Evolutionary conservation across 345 rosid genomes (phyloP), one percentile per base, ranked within the genome.

Genomic region (Rhodamnia rubescens): DNA sequence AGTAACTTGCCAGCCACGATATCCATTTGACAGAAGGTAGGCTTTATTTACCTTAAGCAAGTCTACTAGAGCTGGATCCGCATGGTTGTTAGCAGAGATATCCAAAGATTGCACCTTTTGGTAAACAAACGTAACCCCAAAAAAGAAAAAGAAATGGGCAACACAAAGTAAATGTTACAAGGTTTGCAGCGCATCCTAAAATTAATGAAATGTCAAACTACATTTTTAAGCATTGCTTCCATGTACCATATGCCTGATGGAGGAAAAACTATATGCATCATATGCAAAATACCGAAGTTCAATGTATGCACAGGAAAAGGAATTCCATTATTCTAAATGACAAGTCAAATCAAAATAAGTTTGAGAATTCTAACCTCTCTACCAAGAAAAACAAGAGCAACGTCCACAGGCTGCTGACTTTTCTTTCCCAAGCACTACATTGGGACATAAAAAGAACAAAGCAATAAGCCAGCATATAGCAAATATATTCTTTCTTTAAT

Each of bases 301-400:
- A 16, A 84, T 21, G 57, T 49, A 50, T 61, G 47, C 32, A 49
- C 44, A 44, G 57, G 32, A 61, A 42, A 47, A 21, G 56, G 5
- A 49, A 36, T 52, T 20, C 44, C 59, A 49, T 61, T 53, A 51
- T 20, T 53, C 47, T 36, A 82, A 21, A 44, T 26, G 55, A 22
- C 21, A 51, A 44, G 44, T 64, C 12, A 64, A 64, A 32, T 36
- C 47, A 32, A 32, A 59, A 64, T 32, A 64, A 64, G 44, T 64
- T 32, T 2, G 42, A 69, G 82, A 82, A 44, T 84, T n/a, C 85
- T 90, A 91, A 97, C 99, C 97, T 94, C 93, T 88, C 94, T 91
- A 85, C 99, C 99, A 42, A 96, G 91, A 92, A 97, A 96, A 87
- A 97, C 92, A 87, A 95, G 92, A 11, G 97, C 98, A 32, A 96